Evolutionary conservation across 1,284 basidiomycete species (phyloP), one percentile per base, ranked within the genome.

Genomic region (Boletus nobilissimus): DNA sequence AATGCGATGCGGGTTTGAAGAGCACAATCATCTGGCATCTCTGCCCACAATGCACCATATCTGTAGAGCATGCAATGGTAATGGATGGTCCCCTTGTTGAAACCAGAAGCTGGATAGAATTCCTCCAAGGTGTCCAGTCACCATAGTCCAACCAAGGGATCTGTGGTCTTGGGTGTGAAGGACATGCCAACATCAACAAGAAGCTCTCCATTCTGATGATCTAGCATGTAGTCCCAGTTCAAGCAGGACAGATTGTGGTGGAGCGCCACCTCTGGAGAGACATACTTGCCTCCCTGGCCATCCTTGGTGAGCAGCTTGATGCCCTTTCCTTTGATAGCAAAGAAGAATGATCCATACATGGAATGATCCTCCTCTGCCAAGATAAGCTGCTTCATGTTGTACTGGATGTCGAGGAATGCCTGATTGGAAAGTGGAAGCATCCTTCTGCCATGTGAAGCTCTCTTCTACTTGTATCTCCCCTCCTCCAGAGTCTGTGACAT

Each of bases 281-380:
- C 1, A 16, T 74, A 29, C 13, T 46, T 38, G 0, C n/a, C 57
- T 39, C 10, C 19, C 22, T 70, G 51, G 16, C 72, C 48, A 70
- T 73, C 67, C 36, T 77, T 78, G 0, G 81, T 80, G 2, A 64
- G 26, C 0, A 82, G 73, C 51, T 83, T 83, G 74, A 83, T 83
- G 0, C 75, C 76, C 32, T 80, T 79, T 3, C 64, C 70, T 7
- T 83, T 57, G 0, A 82, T 18, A 0, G 68, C 70, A 34, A 83
- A 83, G 36, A 82, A 83, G 11, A 83, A 83, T 2, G 75, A 83
- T 0, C 81, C 79, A 81, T 69, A 82, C 29, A 76, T 76, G 16
- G 64, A 57, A 5, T 22, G 18, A 11, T 51, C 6, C 1, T 48
- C 36, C 0, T 75, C 2, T 3, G 76, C 65, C 2, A 3, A 1